Evolutionary conservation across 2,329 filamentous ascomycete species (phyloP), one percentile per base, ranked within the genome.

Genomic region (Parastagonospora nodorum): DNA sequence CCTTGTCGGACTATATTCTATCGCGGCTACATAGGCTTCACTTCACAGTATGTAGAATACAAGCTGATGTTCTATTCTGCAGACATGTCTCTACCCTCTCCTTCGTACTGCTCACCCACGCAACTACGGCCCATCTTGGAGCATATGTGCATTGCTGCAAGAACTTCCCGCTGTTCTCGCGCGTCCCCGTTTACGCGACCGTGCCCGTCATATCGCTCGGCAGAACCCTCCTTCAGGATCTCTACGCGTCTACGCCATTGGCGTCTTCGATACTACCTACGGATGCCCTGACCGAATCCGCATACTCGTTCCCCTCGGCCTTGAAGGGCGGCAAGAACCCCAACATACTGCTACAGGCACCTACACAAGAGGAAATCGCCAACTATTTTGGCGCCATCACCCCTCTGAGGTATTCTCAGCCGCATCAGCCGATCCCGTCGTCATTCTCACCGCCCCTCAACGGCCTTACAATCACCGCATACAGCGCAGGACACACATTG

Each of bases 101-200:
- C 2, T 82, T 99, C 63, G 88, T 99, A 66, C 89, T 99, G 35
- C 83, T 99, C 60, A 99, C 94, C 1, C 94, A 99, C 74, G 90
- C 94, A 55, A 99, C 93, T 0, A 84, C 90, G 44, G 86, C 90
- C 44, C 94, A 99, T 77, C 84, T 99, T 49, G 93, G 90, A 61
- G 94, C 94, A 51, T 97, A 90, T 73, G 92, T 90, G 37, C 92
- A 97, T 74, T 97, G 92, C 79, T 97, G 94, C 86, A 96, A 96
- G 75, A 88, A 97, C 74, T 89, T 97, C 57, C 92, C 94, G 39
- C 82, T 90, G 40, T 99, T 99, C 76, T 88, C 88, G 8, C 88
- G 92, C 68, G 92, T 99, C 54, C 94, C 94, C 35, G 87, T 96
- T 51, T 99, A 97, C 76, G 94, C 94, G 48, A 99, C 94, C 5